These are phyloP conservation scores for Cydonia oblonga DNA, from an alignment of 331 rosid species.

Conservation along the genomic window DNA sequence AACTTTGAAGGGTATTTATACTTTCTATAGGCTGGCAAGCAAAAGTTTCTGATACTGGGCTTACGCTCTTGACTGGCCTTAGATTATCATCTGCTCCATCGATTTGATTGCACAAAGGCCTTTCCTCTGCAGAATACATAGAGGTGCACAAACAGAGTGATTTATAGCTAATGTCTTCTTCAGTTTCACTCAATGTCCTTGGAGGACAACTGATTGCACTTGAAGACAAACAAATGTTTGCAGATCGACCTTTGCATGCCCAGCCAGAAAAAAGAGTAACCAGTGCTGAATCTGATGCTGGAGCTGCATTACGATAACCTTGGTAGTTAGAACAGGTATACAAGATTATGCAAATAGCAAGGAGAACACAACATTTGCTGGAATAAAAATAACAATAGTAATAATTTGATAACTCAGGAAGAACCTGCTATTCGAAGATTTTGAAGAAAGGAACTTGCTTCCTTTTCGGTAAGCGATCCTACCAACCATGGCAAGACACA, in stretches of 20 bases:
- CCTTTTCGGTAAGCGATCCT: slow-evolving; percentile 57
- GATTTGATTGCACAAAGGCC: slow-evolving; percentile 15
- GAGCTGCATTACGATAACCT: slow-evolving; percentile 51
- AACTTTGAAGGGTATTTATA: slow-evolving; percentile 31
- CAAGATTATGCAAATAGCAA: not conserved
- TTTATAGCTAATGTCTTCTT: slow-evolving; percentile 30
- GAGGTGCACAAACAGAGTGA: slow-evolving; percentile 33
- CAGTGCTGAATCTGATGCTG: slow-evolving; percentile 70
- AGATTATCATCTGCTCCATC: slow-evolving; percentile 16
- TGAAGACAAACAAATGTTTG: slow-evolving; percentile 59
- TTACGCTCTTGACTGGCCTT: slow-evolving; percentile 20
- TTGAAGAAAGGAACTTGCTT: slow-evolving; percentile 52
- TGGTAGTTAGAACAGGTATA: slow-evolving; percentile 20
- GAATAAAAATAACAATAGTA: not conserved
- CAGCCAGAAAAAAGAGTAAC: slow-evolving; percentile 85
- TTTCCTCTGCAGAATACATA: slow-evolving; percentile 27
- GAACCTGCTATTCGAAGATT: slow-evolving; percentile 83
- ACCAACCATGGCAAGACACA: slow-evolving; percentile 83
- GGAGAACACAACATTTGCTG: not conserved
- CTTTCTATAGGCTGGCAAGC: slow-evolving; percentile 28
- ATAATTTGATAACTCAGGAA: slow-evolving; percentile 5
- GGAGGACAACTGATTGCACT: slow-evolving; percentile 53
- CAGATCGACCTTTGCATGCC: slow-evolving; percentile 77
- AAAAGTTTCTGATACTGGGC: slow-evolving; percentile 23
- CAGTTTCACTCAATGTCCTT: slow-evolving; percentile 36